Conservation (phyloP, 2,329 filamentous ascomycete genomes). For the Rutstroemia sp. region DNA sequence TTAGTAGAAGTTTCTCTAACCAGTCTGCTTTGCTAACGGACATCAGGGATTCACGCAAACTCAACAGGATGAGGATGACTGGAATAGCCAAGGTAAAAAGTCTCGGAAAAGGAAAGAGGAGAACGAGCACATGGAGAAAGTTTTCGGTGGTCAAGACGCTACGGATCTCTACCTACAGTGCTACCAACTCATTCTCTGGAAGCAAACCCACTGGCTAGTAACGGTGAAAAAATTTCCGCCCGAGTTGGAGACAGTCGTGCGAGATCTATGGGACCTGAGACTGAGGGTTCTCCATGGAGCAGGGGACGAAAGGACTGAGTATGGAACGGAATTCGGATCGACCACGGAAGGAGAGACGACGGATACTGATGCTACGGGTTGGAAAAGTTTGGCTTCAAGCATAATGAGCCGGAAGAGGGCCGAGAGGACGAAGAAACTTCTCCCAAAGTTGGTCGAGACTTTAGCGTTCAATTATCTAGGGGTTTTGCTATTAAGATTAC, state of each 20-base stretch:
- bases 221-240: conserved; percentile 55
- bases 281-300: conserved; percentile 33
- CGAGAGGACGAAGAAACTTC: conserved; percentile 21
- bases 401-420: conserved; percentile 32
- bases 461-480: conserved; percentile 76
- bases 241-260: conserved; percentile 71
- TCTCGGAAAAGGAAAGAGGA: conserved; percentile 52
- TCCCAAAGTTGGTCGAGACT: conserved; percentile 67
- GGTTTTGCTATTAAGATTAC: conserved; percentile 65
- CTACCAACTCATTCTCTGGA: conserved; percentile 76
- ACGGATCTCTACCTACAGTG: conserved; percentile 75
- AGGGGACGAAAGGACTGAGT: conserved; percentile 28
- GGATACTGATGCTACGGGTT: conserved; percentile 29
- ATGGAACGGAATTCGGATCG: conserved; percentile 32
- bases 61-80: conserved; percentile 60
- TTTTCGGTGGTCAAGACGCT: conserved; percentile 59
- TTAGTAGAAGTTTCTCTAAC: conserved; percentile 23
- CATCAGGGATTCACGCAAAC: conserved; percentile 33
- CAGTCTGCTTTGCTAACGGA: conserved; percentile 16
- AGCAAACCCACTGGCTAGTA: conserved; percentile 71
- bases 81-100: conserved; percentile 50
- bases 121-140: conserved; percentile 47
- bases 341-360: conserved; percentile 30
- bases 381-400: conserved; percentile 38
- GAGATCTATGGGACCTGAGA: conserved; percentile 74